These are phyloP conservation scores for Boletus reticulatus DNA, from an alignment of 768 basidiomycete genomes.

Conservation along the genomic window DNA sequence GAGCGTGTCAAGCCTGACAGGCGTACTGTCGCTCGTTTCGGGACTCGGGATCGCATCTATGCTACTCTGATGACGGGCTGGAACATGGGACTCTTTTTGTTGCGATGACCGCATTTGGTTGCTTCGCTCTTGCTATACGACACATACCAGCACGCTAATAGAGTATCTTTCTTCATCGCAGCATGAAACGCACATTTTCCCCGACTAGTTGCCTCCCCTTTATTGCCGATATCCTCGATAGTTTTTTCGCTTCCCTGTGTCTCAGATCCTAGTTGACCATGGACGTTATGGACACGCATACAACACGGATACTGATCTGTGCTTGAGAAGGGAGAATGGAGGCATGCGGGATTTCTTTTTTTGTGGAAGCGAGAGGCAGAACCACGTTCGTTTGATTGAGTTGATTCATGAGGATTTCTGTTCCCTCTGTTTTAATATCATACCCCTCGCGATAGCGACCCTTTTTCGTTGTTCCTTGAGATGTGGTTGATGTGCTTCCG, in stretches of 20 bases:
- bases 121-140: slow-evolving; percentile 5
- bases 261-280: slow-evolving; percentile 12
- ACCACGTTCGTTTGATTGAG: not conserved
- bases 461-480: too few species aligned
- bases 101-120: not conserved
- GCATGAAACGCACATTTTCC: slow-evolving; percentile 5
- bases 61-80: slow-evolving; percentile 18
- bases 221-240: not conserved
- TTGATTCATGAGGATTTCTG: too few species aligned
- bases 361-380: not conserved
- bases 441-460: too few species aligned
- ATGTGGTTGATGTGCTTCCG: too few species aligned
- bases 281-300: slow-evolving; percentile 24
- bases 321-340: not conserved
- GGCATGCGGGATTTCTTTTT: not conserved
- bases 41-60: slow-evolving; percentile 24
- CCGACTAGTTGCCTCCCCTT: not conserved
- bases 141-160: slow-evolving; percentile 25
- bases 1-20: slow-evolving; percentile 12
- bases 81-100: not conserved
- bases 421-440: too few species aligned
- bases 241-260: not conserved
- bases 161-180: slow-evolving; percentile 4
- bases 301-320: slow-evolving; percentile 16
- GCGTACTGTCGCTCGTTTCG: slow-evolving; percentile 8